Conservation (phyloP, 495 filamentous ascomycete genomes). For the Penicillium coprophilum region DNA sequence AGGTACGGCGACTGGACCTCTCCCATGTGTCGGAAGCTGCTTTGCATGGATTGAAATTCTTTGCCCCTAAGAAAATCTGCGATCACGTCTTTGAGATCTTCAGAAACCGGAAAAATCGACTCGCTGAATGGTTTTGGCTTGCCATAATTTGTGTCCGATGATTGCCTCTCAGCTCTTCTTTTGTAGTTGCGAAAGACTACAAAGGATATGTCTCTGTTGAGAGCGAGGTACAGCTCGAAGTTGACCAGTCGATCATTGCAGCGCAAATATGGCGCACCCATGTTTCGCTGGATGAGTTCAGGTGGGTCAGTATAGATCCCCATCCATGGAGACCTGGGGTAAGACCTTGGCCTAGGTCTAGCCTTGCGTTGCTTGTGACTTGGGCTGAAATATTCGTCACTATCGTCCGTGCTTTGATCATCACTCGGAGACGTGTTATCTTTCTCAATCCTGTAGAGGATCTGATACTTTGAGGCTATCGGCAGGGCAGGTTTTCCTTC, state of each 20-base stretch:
- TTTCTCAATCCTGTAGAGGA: conserved; percentile 13
- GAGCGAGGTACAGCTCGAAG: conserved; percentile 30
- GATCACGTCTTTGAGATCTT: conserved; percentile 7
- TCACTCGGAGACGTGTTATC: background rate
- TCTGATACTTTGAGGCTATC: conserved; percentile 6
- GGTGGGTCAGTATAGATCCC: conserved; percentile 12
- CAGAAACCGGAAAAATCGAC: conserved; percentile 13
- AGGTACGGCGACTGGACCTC: conserved; percentile 5
- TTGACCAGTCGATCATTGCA: conserved; percentile 19
- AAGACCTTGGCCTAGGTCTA: background rate
- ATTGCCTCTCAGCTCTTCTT: background rate
- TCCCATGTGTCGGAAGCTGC: background rate
- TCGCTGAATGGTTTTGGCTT: conserved; percentile 14
- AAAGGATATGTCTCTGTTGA: conserved; percentile 27
- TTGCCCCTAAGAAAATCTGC: background rate
- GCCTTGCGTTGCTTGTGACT: background rate
- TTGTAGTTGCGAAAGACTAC: conserved; percentile 23
- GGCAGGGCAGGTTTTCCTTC: background rate
- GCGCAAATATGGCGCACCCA: conserved; percentile 2
- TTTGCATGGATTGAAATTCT: background rate
- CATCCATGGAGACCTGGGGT: conserved; percentile 1
- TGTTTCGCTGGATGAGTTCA: conserved; percentile 5
- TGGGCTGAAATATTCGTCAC: background rate
- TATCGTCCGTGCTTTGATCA: background rate
- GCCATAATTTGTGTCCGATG: background rate